A percentile compares a stretch with the other conserved stretches of the same genome.
Conservation (phyloP, 495 filamentous ascomycete species). For the Penicillium chermesinum region DNA sequence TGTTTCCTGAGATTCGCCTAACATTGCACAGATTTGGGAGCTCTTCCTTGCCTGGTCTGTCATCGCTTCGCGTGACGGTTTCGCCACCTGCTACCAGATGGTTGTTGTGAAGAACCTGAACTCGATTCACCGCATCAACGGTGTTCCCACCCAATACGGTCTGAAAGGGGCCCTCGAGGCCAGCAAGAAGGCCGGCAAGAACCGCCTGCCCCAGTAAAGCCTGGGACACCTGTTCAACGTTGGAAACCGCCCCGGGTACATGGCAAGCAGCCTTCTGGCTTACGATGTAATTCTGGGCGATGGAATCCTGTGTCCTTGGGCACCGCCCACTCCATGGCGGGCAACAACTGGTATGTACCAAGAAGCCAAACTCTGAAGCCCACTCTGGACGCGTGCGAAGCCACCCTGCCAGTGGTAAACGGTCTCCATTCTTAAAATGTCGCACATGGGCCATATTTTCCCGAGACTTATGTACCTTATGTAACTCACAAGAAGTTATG, state of each 20-base stretch:
- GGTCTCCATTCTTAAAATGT: not conserved
- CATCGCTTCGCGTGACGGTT: conserved; percentile 26
- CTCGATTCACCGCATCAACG: conserved; percentile 24
- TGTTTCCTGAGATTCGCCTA: not conserved
- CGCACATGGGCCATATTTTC: not conserved
- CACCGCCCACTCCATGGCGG: not conserved
- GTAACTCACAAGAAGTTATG: not conserved
- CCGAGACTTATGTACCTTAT: not conserved
- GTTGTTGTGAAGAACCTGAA: conserved; percentile 30
- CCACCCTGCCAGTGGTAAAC: not conserved
- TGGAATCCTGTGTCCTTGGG: not conserved
- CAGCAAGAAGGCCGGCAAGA: conserved; percentile 20
- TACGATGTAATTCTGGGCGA: not conserved
- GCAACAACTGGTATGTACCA: not conserved
- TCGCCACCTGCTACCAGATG: conserved; percentile 30
- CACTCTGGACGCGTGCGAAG: not conserved
- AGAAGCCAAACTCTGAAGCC: not conserved
- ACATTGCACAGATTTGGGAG: conserved; percentile 25
- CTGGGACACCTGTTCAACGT: not conserved
- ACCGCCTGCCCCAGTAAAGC: not conserved
- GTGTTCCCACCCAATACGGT: conserved; percentile 21
- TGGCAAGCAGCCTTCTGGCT: not conserved
- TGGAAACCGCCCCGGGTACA: not conserved
- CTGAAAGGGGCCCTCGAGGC: conserved; percentile 19
- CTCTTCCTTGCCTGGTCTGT: conserved; percentile 30